Evolutionary conservation across 2,329 filamentous ascomycete species (phyloP).

Genomic region (Fusarium sp.): DNA sequence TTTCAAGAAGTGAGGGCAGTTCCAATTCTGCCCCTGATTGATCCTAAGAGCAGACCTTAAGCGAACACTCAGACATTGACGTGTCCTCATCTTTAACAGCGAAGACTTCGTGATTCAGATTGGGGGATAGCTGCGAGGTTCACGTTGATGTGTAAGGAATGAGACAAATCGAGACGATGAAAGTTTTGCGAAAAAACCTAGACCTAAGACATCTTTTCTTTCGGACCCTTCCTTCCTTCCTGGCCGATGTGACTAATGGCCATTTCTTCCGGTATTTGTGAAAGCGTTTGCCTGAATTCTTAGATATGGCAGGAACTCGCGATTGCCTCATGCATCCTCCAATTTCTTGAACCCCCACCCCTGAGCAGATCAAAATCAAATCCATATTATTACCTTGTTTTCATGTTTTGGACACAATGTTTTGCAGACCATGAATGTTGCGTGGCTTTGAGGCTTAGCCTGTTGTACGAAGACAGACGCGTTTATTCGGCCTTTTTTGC

Average conservation of each 20-base stretch:
- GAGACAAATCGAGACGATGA: constrained; percentile 19
- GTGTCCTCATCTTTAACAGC: neutral
- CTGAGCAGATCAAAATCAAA: neutral
- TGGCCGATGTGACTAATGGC: neutral
- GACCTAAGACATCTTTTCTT: constrained; percentile 12
- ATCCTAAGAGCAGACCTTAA: neutral
- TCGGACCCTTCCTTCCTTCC: neutral
- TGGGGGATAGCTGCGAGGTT: constrained; percentile 30
- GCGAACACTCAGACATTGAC: neutral
- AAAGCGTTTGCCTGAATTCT: neutral
- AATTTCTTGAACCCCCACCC: neutral
- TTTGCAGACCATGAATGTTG: constrained; percentile 12
- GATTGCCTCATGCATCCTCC: neutral
- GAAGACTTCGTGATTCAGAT: neutral
- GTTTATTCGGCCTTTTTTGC: constrained; percentile 61
- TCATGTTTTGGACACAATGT: neutral
- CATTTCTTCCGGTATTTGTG: neutral
- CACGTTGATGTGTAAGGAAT: neutral
- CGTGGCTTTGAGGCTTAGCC: neutral
- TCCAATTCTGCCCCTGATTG: neutral
- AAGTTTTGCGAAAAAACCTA: neutral
- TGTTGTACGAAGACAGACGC: neutral
- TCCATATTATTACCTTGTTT: neutral
- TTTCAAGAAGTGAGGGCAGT: neutral
- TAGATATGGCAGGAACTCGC: neutral